These are phyloP conservation scores for Fusarium sp. DNA, from an alignment of 2,329 filamentous ascomycete species.

Conservation along the genomic window DNA sequence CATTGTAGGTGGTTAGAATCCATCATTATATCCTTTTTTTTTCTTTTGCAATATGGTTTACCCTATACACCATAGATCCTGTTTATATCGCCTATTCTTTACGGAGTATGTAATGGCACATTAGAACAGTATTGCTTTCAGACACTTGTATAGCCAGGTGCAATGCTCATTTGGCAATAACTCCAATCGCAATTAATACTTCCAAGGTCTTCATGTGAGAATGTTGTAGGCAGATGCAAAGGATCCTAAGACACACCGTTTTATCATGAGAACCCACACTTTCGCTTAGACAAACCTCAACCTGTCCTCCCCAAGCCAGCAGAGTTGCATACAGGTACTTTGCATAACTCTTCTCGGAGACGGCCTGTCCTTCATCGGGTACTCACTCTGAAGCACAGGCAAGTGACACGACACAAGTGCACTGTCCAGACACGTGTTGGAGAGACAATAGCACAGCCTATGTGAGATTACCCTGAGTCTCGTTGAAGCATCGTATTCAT, in stretches of 20 bases:
- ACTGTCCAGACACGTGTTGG: constrained; percentile 32
- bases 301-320: background rate
- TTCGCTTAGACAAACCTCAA: constrained; percentile 38
- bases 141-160: background rate
- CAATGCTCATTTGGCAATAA: background rate
- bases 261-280: constrained; percentile 21
- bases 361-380: constrained; percentile 28
- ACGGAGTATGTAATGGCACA: too few species aligned
- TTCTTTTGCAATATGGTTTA: background rate
- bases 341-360: constrained; percentile 22
- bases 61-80: background rate
- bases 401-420: constrained; percentile 17
- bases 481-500: background rate
- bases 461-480: constrained; percentile 9
- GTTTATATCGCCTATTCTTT: background rate
- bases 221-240: background rate
- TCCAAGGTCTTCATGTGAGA: background rate
- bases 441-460: constrained; percentile 23
- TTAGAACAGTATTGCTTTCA: background rate
- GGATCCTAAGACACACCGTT: constrained; percentile 21
- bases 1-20: constrained; percentile 35
- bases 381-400: constrained; percentile 28
- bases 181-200: background rate
- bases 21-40: constrained; percentile 23
- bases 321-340: background rate